These are phyloP conservation scores for Omphalea diandra DNA, from an alignment of 441 rosid species.

Conservation along the genomic window DNA sequence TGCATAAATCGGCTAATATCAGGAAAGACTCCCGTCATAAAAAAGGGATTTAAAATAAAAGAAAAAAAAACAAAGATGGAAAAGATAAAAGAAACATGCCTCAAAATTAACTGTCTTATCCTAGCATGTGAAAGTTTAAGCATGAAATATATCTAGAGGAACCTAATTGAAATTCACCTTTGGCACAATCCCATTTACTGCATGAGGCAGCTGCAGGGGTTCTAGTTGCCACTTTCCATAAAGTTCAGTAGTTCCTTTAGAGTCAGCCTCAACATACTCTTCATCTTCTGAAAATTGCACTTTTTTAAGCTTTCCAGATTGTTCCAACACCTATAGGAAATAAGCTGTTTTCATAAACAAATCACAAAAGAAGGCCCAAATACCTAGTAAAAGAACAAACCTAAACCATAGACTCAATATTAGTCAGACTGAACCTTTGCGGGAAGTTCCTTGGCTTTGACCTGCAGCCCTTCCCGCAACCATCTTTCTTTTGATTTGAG, in stretches of 20 bases:
- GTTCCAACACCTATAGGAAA: constrained; percentile 52
- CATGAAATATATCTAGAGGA: not conserved
- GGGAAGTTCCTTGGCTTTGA: constrained; percentile 70
- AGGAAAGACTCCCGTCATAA: not conserved
- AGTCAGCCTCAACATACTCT: constrained; percentile 38
- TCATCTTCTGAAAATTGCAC: constrained; percentile 47
- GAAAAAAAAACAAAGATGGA: not conserved
- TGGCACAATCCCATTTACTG: constrained; percentile 88
- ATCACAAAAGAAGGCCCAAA: constrained; percentile 4
- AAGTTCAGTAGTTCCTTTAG: constrained; percentile 60
- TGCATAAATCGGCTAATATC: not conserved
- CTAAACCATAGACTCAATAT: not conserved
- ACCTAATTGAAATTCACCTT: constrained; percentile 47
- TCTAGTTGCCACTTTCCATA: constrained; percentile 93
- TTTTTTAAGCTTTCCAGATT: constrained; percentile 46
- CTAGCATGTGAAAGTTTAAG: not conserved
- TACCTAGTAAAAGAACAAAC: not conserved
- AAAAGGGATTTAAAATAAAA: not conserved
- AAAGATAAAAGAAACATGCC: not conserved
- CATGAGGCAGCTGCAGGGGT: constrained; percentile 73
- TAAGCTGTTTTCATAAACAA: constrained; percentile 12
- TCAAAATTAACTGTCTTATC: not conserved
- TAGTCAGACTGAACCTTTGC: constrained; percentile 51
- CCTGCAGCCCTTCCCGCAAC: constrained; percentile 88
- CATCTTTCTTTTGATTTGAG: constrained; percentile 77